Evolutionary conservation across 192 early-diverging fungal genomes (phyloP), one percentile per base, ranked within the genome.

Genomic region (Coemansia sp.): DNA sequence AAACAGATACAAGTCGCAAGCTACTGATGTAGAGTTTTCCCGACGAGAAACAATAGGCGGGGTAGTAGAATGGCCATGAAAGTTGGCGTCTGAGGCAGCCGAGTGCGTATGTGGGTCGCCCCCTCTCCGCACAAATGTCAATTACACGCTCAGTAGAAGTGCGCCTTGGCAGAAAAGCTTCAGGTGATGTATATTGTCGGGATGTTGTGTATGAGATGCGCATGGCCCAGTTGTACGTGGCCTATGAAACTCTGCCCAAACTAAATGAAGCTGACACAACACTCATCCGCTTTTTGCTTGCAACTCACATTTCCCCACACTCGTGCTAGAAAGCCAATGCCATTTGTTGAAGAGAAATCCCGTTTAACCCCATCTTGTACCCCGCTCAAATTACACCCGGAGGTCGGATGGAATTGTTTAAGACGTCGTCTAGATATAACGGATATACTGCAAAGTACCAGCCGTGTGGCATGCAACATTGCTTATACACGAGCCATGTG

Each of bases 211-310:
- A 64, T 71, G 52, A 71, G 63, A 35, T 55, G 26, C 69, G 44
- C 69, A 71, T 71, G 69, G 69, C 63, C 43, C 63, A 64, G 23
- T 30, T 70, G 30, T 26, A 52, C 10, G 23, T 17, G 40, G 44
- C 17, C 26, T 64, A 47, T 64, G 62, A 64, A 64, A 64, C 62
- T 57, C 55, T 57, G n/a, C 33, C 47, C 50, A 39, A 66, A 66
- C 55, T 32, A 32, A 57, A 57, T 57, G 10, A 16, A 33, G 55
- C 55, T 57, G 55, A 57, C 28, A 57, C 55, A 6, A 32, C 55
- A 57, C 55, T 35, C 30, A 57, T 57, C 30, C 30, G 7, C 30
- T 19, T 33, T 57, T 33, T 14, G 52, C 52, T 13, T 33, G 30
- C 26, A 57, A 17, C 55, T 35, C 30, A 14, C 30, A 16, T 33